Base-by-base conservation (phyloP, 768 basidiomycete genomes). In the Phanerodontia chrysosporium region DNA sequence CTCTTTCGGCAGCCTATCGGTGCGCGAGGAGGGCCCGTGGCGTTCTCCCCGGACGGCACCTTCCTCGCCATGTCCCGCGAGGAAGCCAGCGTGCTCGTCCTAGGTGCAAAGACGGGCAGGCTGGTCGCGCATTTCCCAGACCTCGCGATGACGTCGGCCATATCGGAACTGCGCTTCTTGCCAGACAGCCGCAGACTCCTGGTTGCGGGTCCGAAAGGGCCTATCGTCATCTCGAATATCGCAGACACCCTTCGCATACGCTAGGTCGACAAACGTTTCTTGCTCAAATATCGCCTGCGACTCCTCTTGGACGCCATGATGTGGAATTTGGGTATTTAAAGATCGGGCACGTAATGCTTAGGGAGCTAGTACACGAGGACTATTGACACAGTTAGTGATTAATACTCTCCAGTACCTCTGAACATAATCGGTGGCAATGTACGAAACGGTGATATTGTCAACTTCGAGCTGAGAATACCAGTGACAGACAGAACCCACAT, bases 181-280 rank as follows among this genome's bases (percentile, higher is more conserved):
- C 62, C 62, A 3, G 58, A 63, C 35, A 48, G 62, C n/a, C 64
- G 24, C 25, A 25, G 22, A 45, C 48, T 63, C 25, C 58, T 29
- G 32, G 51, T 54, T 12, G 62, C 12, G 14, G n/a, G 45, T 13
- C 39, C 21, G 9, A 24, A 18, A 13, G 21, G 16, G 21, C 22
- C 6, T 14, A 36, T 57, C 12, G 32, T 10, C 18, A 27, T 49
- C 3, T 27, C 12, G 25, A 49, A 29, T 14, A 25, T 49, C 48
- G 28, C 28, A 25, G 28, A 25, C 10, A 29, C 25, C 13, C 13
- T 27, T 2, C 24, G 24, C 1, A n/a, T 49, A 9, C 24, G 28
- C 13, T 27, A 46, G 9, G 16, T 18, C 16, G 45, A 46, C 12
- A 25, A 46, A 46, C n/a, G n/a, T n/a, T n/a, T n/a, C n/a, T n/a